Evolutionary conservation across 2,329 filamentous ascomycete genomes (phyloP).

Genomic region (Venturia aucupariae): DNA sequence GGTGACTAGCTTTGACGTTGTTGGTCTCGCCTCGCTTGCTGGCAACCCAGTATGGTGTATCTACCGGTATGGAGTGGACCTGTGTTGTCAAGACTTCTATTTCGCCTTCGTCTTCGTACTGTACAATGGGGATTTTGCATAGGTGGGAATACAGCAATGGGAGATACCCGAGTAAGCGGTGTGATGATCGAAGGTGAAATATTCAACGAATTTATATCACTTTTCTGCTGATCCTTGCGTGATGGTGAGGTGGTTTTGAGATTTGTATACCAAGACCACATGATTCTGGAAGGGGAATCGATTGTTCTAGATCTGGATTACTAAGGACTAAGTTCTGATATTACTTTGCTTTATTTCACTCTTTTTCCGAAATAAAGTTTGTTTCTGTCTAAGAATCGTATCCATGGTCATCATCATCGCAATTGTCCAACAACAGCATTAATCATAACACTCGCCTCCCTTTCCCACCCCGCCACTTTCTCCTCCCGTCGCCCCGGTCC

Average conservation of each 20-base stretch:
- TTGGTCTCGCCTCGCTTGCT: slow-evolving; percentile 45
- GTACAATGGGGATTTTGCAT: not conserved
- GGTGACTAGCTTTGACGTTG: not conserved
- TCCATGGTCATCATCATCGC: not conserved
- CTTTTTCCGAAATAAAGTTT: too few species aligned
- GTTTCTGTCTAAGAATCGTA: too few species aligned
- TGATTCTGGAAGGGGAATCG: too few species aligned
- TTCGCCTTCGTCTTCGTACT: slow-evolving; percentile 93
- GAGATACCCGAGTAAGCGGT: not conserved
- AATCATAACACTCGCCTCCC: slow-evolving; percentile 92
- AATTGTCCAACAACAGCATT: slow-evolving; percentile 22
- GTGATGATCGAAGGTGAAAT: too few species aligned
- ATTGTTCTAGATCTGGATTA: too few species aligned
- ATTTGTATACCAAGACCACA: too few species aligned
- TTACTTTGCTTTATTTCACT: too few species aligned
- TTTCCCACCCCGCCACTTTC: slow-evolving; percentile 56
- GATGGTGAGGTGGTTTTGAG: too few species aligned
- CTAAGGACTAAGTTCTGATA: too few species aligned
- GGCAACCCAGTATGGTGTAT: slow-evolving; percentile 63
- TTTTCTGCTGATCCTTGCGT: too few species aligned
- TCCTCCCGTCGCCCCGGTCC: slow-evolving; percentile 15
- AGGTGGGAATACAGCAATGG: not conserved
- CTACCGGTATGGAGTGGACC: slow-evolving; percentile 70
- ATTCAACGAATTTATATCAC: too few species aligned
- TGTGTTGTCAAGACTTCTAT: slow-evolving; percentile 86